Percentiles rank a stretch among this genome's conserved stretches.
phyloP scores from a whole-genome alignment of 768 basidiomycete species.

The Amanita polypyramis region DNA sequence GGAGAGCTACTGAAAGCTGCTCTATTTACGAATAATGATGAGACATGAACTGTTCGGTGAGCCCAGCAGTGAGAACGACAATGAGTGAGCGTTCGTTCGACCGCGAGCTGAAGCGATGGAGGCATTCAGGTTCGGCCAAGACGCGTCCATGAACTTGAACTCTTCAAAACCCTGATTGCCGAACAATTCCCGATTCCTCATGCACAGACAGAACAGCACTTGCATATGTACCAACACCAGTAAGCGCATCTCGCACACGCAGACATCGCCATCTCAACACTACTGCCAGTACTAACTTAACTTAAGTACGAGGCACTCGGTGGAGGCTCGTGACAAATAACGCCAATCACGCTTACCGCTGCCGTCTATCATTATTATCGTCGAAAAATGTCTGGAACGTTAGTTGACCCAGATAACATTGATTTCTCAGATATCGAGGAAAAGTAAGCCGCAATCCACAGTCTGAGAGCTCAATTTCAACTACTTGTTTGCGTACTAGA shows the following conservation, averaged over 20 bases:
- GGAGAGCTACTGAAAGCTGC: neutral
- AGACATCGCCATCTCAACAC: neutral
- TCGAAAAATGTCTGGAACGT: constrained; percentile 35
- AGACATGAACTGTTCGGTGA: neutral
- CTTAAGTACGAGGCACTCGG: too few species aligned
- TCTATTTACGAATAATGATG: neutral
- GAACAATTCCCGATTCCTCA: neutral
- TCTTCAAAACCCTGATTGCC: neutral
- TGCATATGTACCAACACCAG: neutral
- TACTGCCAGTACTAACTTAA: neutral
- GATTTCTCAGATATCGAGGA: constrained; percentile 85
- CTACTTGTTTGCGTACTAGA: constrained; percentile 29
- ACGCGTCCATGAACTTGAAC: neutral
- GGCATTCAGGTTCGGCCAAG: constrained; percentile 9
- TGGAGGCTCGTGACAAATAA: neutral
- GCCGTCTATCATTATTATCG: neutral
- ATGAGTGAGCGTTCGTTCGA: constrained; percentile 2
- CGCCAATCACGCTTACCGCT: neutral
- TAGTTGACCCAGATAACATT: constrained; percentile 48
- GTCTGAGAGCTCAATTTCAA: neutral
- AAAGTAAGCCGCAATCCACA: constrained; percentile 40
- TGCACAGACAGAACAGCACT: neutral
- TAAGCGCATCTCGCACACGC: neutral
- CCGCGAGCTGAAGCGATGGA: constrained; percentile 8
- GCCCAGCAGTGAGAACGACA: neutral